Evolutionary conservation across 345 rosid genomes (phyloP).

Genomic region (Camelina hispida): DNA sequence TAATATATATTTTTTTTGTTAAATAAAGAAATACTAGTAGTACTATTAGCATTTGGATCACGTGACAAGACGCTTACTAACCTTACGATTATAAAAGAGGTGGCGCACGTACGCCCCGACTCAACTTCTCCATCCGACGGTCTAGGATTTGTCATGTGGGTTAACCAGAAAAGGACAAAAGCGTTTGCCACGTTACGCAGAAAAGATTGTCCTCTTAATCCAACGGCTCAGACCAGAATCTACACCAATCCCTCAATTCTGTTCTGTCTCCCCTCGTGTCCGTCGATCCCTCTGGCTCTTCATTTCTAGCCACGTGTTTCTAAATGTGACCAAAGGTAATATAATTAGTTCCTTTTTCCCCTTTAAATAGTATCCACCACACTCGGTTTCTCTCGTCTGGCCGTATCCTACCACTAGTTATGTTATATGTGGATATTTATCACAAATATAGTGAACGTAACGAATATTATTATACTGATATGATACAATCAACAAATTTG

Average conservation of each 20-base stretch:
- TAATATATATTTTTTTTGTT: neutral
- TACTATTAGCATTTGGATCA: neutral
- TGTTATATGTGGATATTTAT: neutral
- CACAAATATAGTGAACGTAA: neutral
- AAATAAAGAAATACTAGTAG: too few relatives aligned
- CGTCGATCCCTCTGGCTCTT: slow-evolving; percentile 29
- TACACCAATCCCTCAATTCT: slow-evolving; percentile 2
- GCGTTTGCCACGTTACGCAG: slow-evolving; percentile 20
- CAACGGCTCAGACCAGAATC: slow-evolving; percentile 39
- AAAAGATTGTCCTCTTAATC: slow-evolving; percentile 27
- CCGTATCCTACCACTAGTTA: neutral
- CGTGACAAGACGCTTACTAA: neutral
- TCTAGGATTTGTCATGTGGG: slow-evolving; percentile 25
- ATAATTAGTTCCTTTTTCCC: neutral
- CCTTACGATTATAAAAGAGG: slow-evolving; percentile 21
- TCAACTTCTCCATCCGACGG: slow-evolving; percentile 32
- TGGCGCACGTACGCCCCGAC: neutral
- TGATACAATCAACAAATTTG: neutral
- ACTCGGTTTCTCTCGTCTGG: neutral
- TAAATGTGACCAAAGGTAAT: neutral
- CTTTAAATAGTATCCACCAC: neutral
- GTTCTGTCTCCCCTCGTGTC: slow-evolving; percentile 35
- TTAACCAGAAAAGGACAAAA: slow-evolving; percentile 27
- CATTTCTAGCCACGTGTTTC: slow-evolving; percentile 24
- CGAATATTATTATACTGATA: neutral